These are phyloP conservation scores for Pyrenochaeta sp. DNA, from an alignment of 2,329 filamentous ascomycete species.

Conservation along the genomic window DNA sequence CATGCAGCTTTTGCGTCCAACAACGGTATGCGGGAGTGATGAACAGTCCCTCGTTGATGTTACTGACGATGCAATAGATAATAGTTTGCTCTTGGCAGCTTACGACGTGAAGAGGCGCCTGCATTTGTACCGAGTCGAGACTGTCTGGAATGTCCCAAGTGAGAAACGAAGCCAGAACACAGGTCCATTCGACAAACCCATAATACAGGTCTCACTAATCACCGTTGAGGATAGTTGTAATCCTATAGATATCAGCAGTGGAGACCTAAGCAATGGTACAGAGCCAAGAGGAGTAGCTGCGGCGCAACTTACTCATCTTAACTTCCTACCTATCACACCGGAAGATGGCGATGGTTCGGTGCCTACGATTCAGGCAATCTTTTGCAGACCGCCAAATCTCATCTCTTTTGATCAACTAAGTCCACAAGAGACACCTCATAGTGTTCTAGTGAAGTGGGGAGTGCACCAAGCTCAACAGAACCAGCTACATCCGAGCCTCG, in stretches of 20 bases:
- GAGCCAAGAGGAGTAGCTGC: conserved; percentile 38
- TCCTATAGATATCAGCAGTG: conserved; percentile 33
- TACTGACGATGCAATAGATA: conserved; percentile 37
- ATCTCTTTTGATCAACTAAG: conserved; percentile 56
- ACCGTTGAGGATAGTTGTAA: conserved; percentile 42
- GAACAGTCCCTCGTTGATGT: neutral
- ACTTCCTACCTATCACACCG: conserved; percentile 73
- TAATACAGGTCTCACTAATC: conserved; percentile 39
- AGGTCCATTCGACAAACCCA: conserved; percentile 49
- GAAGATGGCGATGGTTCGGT: conserved; percentile 68
- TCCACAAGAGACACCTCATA: conserved; percentile 72
- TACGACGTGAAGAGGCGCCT: conserved; percentile 76
- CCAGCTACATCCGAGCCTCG: conserved; percentile 76
- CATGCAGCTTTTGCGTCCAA: conserved; percentile 65
- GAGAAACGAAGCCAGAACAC: conserved; percentile 63
- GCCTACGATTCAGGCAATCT: conserved; percentile 76
- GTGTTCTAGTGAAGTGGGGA: conserved; percentile 84
- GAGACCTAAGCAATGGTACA: conserved; percentile 31
- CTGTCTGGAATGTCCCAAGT: conserved; percentile 74
- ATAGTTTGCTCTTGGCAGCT: conserved; percentile 69
- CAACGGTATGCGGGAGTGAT: conserved; percentile 68
- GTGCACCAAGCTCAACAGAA: conserved; percentile 70
- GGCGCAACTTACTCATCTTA: conserved; percentile 71
- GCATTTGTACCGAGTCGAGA: conserved; percentile 74
- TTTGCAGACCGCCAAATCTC: conserved; percentile 64